Conservation (phyloP, 176 grass and related monocot species). For the barley (Hordeum vulgare) region MorexV3_pseudomolecules_assembly NC_058524.1:592563640-592564139, state of each 20-base stretch:
- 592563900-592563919: conserved; percentile 72
- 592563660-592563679: conserved; percentile 80
- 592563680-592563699: conserved; percentile 80
- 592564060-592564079: not conserved
- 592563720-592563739: conserved; percentile 39
- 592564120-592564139: conserved; percentile 60
- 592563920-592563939: conserved; percentile 58
- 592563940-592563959: conserved; percentile 3
- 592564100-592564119: not conserved
- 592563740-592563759: conserved; percentile 14
- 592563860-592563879: conserved; percentile 78
- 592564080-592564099: not conserved
- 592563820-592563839: not conserved
- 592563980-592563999: not conserved
- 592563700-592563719: conserved; percentile 81
- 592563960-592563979: conserved; percentile 12
- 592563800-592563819: conserved; percentile 5
- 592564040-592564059: not conserved
- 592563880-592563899: conserved; percentile 95
- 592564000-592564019: not conserved
- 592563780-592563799: not conserved
- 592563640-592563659: conserved; percentile 76
- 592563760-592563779: not conserved
- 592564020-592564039: not conserved
- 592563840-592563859: conserved; percentile 83